Evolutionary conservation across 2,329 filamentous ascomycete species (phyloP).

Genomic region (Alternaria longipes): DNA sequence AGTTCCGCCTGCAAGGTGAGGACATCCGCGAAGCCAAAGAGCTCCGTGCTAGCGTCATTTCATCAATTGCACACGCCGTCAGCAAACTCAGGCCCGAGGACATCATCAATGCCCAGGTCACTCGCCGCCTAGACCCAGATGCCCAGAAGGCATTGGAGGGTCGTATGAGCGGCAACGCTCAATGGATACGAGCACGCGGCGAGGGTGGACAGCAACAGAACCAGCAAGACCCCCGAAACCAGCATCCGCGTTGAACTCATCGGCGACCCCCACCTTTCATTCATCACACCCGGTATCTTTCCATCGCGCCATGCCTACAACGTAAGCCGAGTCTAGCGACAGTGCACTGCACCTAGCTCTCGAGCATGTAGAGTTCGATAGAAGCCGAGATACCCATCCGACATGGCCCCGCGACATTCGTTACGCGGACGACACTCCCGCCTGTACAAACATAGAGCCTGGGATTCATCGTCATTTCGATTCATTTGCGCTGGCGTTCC

Average conservation of each 20-base stretch:
- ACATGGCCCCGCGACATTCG: slow-evolving; percentile 30
- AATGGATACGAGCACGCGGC: slow-evolving; percentile 49
- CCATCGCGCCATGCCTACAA: slow-evolving; percentile 19
- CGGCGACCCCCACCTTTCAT: slow-evolving; percentile 10
- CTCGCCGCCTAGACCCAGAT: slow-evolving; percentile 54
- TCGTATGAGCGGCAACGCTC: slow-evolving; percentile 51
- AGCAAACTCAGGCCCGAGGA: slow-evolving; percentile 69
- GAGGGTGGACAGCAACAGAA: slow-evolving; percentile 49
- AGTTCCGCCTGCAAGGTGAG: slow-evolving; percentile 82
- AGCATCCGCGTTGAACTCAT: slow-evolving; percentile 47
- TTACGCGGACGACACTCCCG: slow-evolving; percentile 29
- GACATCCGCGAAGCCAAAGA: slow-evolving; percentile 79
- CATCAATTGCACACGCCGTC: slow-evolving; percentile 76
- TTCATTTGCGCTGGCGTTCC: slow-evolving; percentile 46
- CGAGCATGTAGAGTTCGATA: slow-evolving; percentile 26
- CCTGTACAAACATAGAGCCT: slow-evolving; percentile 46
- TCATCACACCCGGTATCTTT: slow-evolving; percentile 14
- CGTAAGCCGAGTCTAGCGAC: slow-evolving; percentile 21
- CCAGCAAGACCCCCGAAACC: slow-evolving; percentile 51
- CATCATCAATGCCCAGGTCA: slow-evolving; percentile 41
- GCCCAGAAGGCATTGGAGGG: slow-evolving; percentile 59
- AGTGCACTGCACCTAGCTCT: slow-evolving; percentile 24
- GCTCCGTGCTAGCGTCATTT: slow-evolving; percentile 76
- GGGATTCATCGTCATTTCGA: slow-evolving; percentile 32
- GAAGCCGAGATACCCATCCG: slow-evolving; percentile 21